Base-by-base conservation (phyloP, 768 basidiomycete species). In the Serendipita sp. region DNA sequence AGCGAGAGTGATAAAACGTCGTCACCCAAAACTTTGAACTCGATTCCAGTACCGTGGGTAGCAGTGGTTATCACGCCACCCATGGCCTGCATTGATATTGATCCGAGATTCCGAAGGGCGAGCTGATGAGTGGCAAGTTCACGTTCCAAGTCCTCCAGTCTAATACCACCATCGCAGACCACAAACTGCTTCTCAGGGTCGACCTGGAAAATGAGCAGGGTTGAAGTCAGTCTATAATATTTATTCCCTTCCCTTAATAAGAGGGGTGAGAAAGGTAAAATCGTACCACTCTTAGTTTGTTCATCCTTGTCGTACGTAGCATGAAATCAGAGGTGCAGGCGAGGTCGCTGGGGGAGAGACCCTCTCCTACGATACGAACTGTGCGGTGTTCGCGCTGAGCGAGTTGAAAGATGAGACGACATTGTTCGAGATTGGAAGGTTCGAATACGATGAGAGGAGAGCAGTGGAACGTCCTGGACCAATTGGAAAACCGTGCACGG, bases 11-110 rank as follows among this genome's bases (percentile, higher is more conserved):
- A 83, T 69, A 82, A 78, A 64, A 92, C 91, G 68, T 86, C 82
- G 18, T 85, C 85, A 10, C 91, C 91, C 68, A 97, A 82, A 67
- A 91, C 88, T 64, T 83, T 83, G 75, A 81, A 94, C 48, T 75
- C 71, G 66, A 88, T 78, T 46, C 96, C 95, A 11, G 90, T 85
- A 63, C 94, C 96, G 78, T 99, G 96, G 0, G 94, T 94, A 5
- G 91, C 91, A 67, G 96, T 99, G 13, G 91, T 85, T 70, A 98
- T 79, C 69, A 93, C 83, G 48, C 96, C 96, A 32, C 83, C 94
- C 68, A 99, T 80, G 2, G 92, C 91, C 74, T 97, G 95, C 73
- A 96, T 93, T 41, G 92, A 95, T 70, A 99, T 97, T 34, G 92
- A 94, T 41, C 96, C 96, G 67, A 97, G 80, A 74, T 89, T 95